A percentile compares a stretch with the other conserved stretches of the same genome.
Conservation (phyloP, 108 stramenopile genomes). For the Discostella stelligeroides region DNA sequence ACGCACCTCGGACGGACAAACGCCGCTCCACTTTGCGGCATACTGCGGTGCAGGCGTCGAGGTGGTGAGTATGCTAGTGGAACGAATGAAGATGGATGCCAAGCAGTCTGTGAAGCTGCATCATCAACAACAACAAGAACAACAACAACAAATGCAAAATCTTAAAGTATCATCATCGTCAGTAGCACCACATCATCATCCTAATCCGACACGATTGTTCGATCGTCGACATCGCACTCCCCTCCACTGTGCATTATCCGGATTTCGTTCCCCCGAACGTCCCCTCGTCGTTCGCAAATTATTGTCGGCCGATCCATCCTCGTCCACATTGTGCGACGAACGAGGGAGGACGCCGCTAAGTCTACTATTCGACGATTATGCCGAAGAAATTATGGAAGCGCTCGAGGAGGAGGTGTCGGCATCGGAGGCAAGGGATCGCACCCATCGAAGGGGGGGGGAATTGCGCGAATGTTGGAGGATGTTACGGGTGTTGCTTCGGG, state of each 20-base stretch:
- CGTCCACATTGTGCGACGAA: slow-evolving; percentile 50
- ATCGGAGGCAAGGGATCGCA: slow-evolving; percentile 16
- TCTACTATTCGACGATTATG: slow-evolving; percentile 58
- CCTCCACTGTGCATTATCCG: slow-evolving; percentile 55
- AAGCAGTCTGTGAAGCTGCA: neutral
- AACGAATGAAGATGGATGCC: slow-evolving; percentile 36
- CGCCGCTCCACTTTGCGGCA: slow-evolving; percentile 57
- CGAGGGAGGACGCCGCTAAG: slow-evolving; percentile 49
- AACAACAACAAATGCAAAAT: no score
- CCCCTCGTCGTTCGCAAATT: slow-evolving; percentile 43
- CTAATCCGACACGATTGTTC: slow-evolving; percentile 45
- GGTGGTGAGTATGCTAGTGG: slow-evolving; percentile 45
- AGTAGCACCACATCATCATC: neutral
- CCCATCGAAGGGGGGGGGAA: slow-evolving; percentile 46
- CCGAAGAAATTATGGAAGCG: slow-evolving; percentile 59
- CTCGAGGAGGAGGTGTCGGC: slow-evolving; percentile 35
- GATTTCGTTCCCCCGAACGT: slow-evolving; percentile 55
- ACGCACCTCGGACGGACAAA: slow-evolving; percentile 55
- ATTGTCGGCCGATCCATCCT: slow-evolving; percentile 42
- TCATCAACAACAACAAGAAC: neutral
- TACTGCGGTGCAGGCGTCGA: slow-evolving; percentile 52
- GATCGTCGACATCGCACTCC: slow-evolving; percentile 61
- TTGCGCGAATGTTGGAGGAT: slow-evolving; percentile 58
- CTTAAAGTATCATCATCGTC: neutral
- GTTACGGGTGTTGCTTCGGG: slow-evolving; percentile 42